A percentile compares a stretch with the other conserved stretches of the same genome.
These are phyloP conservation scores for Helotiales sp. DNA, from an alignment of 2,329 filamentous ascomycete genomes.

Conservation along the genomic window DNA sequence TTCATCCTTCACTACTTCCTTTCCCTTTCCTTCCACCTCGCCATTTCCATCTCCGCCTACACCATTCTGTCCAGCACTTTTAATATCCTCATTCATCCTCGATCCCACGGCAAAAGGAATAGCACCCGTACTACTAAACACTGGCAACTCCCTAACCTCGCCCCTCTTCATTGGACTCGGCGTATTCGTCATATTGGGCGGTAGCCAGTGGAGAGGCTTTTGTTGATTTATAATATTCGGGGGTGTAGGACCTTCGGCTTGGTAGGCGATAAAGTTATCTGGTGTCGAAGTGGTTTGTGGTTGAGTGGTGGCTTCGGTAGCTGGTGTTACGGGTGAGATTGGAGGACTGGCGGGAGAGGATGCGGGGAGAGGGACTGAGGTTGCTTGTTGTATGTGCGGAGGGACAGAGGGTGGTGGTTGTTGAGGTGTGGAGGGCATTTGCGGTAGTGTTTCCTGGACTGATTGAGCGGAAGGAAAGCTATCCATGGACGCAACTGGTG, in stretches of 20 bases:
- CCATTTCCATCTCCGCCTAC: background rate
- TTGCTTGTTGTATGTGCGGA: constrained; percentile 21
- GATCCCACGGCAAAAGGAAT: constrained; percentile 32
- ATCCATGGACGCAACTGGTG: background rate
- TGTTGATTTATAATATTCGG: constrained; percentile 36
- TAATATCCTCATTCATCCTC: background rate
- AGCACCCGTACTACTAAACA: constrained; percentile 33
- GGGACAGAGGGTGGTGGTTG: constrained; percentile 12
- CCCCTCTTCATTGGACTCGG: constrained; percentile 27
- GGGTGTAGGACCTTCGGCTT: constrained; percentile 53
- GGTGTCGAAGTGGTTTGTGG: background rate
- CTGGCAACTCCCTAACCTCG: constrained; percentile 31
- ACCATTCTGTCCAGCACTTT: background rate
- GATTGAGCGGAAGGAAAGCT: background rate
- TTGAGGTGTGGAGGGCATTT: constrained; percentile 22
- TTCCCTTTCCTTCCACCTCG: constrained; percentile 1
- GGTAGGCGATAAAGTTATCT: constrained; percentile 54
- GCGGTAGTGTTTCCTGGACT: constrained; percentile 8
- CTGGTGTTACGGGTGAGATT: background rate
- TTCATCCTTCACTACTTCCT: constrained; percentile 6
- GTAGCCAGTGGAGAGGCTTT: constrained; percentile 51
- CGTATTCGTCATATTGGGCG: constrained; percentile 42
- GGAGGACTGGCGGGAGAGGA: constrained; percentile 25
- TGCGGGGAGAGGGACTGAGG: constrained; percentile 25
- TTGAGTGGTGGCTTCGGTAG: background rate